Evolutionary conservation across 116 monocot species (phyloP), one percentile per base, ranked within the genome.

Genomic region (Cymodocea nodosa): DNA sequence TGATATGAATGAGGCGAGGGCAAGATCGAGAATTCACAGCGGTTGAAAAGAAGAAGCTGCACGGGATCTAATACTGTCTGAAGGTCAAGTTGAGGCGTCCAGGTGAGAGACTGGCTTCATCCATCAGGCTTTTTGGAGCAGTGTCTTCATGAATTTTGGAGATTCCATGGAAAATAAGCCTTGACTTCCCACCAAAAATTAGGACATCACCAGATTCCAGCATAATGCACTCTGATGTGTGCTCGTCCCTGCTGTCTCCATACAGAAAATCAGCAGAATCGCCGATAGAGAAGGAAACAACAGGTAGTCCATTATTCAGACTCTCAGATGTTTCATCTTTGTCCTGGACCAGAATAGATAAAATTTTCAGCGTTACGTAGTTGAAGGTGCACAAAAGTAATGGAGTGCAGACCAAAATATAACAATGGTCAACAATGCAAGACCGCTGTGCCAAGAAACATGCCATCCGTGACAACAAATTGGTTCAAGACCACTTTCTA

Each of bases 121-220:
- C 74, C 9, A 55, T 55, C 15, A 83, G 74, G 20, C 23, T 24
- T 35, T 68, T 23, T 0, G 76, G 76, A 22, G 76, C 73, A 13
- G 76, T 76, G 0, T 60, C 30, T 18, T 62, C 66, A 18, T 59
- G 23, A 44, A 83, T 77, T 14, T 30, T 36, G 18, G 68, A 17
- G 62, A 83, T 74, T 30, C 83, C 83, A 56, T 83, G 79, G 35
- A 76, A 83, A 23, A 83, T 71, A 39, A 23, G 50, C 71, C 83
- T 74, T 0, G 83, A 79, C 15, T 66, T 58, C 20, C 79, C 79
- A 23, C 83, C 83, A 35, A 79, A 83, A 60, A 83, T 73, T 15
- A 83, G 13, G 11, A 83, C 79, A 74, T 83, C 83, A 18, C 79
- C 83, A 13, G 76, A 79, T 55, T 83, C 79, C 22, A 83, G 83